These are phyloP conservation scores for Aspergillus fructus DNA, from an alignment of 2,329 filamentous ascomycete genomes.

Conservation along the genomic window DNA sequence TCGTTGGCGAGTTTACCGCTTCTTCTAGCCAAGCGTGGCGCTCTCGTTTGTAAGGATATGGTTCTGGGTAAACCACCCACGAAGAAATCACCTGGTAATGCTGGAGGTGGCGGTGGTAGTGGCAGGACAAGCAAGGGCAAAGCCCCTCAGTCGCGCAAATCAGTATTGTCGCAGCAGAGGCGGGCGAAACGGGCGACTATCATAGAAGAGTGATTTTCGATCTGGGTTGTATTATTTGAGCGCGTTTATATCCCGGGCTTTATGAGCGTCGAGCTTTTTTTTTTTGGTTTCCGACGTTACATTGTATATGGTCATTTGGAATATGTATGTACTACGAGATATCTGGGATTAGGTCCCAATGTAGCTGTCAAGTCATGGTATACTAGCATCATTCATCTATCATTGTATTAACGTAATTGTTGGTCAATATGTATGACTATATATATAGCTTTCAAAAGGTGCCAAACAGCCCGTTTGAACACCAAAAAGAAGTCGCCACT, in stretches of 20 bases:
- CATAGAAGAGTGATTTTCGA: not conserved
- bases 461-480: not conserved
- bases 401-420: not conserved
- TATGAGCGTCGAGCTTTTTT: not conserved
- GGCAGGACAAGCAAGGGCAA: slow-evolving; percentile 24
- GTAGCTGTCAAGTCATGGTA: not conserved
- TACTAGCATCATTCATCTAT: not conserved
- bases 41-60: slow-evolving; percentile 13
- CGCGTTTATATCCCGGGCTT: not conserved
- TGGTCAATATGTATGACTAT: not conserved
- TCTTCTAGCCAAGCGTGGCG: slow-evolving; percentile 21
- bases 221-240: not conserved
- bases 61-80: not conserved
- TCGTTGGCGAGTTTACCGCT: slow-evolving; percentile 33
- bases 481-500: not conserved
- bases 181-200: slow-evolving; percentile 10
- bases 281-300: not conserved
- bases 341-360: not conserved
- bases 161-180: not conserved
- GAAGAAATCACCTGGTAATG: not conserved
- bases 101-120: not conserved
- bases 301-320: not conserved
- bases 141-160: slow-evolving; percentile 9
- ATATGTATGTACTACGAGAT: not conserved
- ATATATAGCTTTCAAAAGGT: not conserved